Evolutionary conservation across 2,329 filamentous ascomycete species (phyloP), one percentile per base, ranked within the genome.

Genomic region (Trichoderma harzianum): DNA sequence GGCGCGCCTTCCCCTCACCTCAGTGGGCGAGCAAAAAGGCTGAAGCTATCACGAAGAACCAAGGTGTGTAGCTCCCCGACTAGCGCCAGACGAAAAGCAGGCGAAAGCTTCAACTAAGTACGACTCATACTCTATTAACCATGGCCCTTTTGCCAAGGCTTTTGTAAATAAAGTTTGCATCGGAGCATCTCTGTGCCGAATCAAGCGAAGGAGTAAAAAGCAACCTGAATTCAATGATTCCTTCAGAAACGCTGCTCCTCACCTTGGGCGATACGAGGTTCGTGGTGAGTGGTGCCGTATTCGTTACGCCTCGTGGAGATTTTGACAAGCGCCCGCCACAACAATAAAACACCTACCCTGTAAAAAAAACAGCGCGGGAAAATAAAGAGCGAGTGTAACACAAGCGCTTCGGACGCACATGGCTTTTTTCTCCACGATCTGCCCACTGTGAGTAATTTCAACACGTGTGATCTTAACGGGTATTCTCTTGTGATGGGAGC

Each of bases 161-260:
- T 1, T 58, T 14, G 53, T 21, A 53, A 67, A 66, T 57, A 67
- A 21, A 67, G 64, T 58, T 67, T 57, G 10, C 11, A 43, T 55
- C 64, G 64, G 64, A 67, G 64, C 21, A 58, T 67, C 64, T 58
- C 64, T 67, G 64, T 16, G 64, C 64, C 64, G 64, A 67, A 55
- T 43, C 39, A n/a, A 18, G 47, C 63, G 43, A 66, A 36, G 36
- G 39, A 43, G 3, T n/a, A 43, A 43, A n/a, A 43, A 43, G 39
- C 39, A 43, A 36, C 34, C 34, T 36, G 34, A 36, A 18, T 43
- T 43, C 39, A 43, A 43, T 3, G 43, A 53, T 51, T 43, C 39
- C 39, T 43, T 43, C 39, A 51, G 5, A 51, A 51, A 51, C n/a
- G 43, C 10, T 51, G n/a, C 43, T 51, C 43, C 43, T 51, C 43